Conservation (phyloP, 331 rosid genomes). For the Rhamnella rubrinervis region DNA sequence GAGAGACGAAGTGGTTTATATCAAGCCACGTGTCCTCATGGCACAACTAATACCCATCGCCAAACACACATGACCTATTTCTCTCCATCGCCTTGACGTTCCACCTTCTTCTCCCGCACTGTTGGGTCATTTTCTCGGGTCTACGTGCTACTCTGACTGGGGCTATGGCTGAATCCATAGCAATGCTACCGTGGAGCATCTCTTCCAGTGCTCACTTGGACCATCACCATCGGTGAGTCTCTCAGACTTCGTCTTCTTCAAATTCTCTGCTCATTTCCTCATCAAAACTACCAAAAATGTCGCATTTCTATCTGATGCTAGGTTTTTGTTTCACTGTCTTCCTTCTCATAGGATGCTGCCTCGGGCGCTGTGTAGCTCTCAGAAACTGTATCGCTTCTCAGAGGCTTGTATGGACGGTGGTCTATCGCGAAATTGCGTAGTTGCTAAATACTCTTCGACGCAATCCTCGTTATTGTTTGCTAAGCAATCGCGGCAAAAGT, state of each 20-base stretch:
- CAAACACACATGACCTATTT: constrained; percentile 7
- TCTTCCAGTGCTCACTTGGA: constrained; percentile 24
- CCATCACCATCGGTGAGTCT: constrained; percentile 20
- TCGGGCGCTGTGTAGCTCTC: constrained; percentile 48
- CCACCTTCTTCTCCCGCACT: background rate
- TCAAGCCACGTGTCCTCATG: constrained; percentile 22
- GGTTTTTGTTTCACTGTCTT: background rate
- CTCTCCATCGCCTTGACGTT: background rate
- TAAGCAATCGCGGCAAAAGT: constrained; percentile 46
- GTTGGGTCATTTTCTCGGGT: background rate
- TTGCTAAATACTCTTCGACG: constrained; percentile 41
- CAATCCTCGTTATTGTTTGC: constrained; percentile 42
- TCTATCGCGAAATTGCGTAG: constrained; percentile 32
- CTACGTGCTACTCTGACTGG: background rate
- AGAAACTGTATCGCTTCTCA: constrained; percentile 45
- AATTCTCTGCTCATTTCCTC: background rate
- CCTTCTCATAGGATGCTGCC: constrained; percentile 45
- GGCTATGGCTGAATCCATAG: constrained; percentile 36
- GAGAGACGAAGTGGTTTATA: constrained; percentile 5
- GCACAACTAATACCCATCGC: constrained; percentile 6
- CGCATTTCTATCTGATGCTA: background rate
- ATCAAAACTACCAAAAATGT: background rate
- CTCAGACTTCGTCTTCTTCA: background rate
- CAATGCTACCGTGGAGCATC: constrained; percentile 29
- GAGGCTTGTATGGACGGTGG: constrained; percentile 45